Base-by-base conservation (phyloP, 2,329 filamentous ascomycete genomes). In the Fusarium sp. region DNA sequence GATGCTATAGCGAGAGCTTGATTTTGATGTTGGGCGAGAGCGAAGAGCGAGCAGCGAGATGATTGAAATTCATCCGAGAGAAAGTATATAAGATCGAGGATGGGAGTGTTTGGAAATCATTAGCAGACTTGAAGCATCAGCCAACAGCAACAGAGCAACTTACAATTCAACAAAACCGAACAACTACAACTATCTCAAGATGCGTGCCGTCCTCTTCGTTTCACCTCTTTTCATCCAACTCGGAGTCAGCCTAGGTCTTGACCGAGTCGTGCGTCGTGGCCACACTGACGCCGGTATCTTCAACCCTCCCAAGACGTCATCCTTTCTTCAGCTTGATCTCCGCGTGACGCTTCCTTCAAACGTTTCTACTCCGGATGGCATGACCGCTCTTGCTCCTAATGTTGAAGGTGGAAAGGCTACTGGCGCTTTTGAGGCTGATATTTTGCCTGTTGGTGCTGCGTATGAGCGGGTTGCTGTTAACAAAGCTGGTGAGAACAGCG, bases 341-440 rank as follows among this genome's bases (percentile, higher is more conserved):
- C 24, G 29, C 8, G 31, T 65, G 5, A 20, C 24, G 16, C n/a
- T 56, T 5, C 55, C 62, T 12, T 17, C 56, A 7, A 70, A 69
- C 7, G 56, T 68, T 6, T 59, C 67, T n/a, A 64, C 65, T 12
- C 61, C 59, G 0, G 67, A 70, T 24, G 57, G 49, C 6, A 11
- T n/a, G 11, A 31, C n/a, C 10, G 60, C 22, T 9, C 6, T 59
- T 0, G 65, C 55, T 14, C 61, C 59, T 2, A 69, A 69, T 7
- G 17, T 33, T 1, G 22, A 63, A 31, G 65, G 65, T 1, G 60
- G 65, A 9, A 65, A 31, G 10, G 61, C 40, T 0, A 57, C 29
- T 1, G 55, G 67, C 3, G 65, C 65, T 2, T 68, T 69, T 16
- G 67, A 70, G 7, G 65, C 60, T 4, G 60, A 70, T 11, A 65